Evolutionary conservation across 83 land plant species (phyloP).

Genomic region (Isoetes engelmannii): DNA sequence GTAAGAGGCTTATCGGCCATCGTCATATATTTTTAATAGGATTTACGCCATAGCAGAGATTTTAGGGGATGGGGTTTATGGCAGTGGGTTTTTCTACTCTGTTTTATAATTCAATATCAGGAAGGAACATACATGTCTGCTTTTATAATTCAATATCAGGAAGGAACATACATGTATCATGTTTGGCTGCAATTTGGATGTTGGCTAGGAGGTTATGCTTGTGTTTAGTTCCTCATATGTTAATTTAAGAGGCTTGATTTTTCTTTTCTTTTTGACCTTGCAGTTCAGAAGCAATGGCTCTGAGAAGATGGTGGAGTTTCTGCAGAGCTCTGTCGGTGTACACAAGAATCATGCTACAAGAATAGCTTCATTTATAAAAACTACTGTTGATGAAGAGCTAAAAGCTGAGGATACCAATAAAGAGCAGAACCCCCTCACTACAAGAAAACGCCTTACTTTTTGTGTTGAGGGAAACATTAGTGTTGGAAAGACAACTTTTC

Average conservation of each 20-base stretch:
- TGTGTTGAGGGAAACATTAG: conserved; percentile 99
- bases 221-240: too few species aligned
- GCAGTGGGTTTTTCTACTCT: not conserved
- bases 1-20: conserved; percentile 10
- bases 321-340: conserved; percentile 79
- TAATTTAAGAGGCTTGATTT: not conserved
- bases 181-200: too few species aligned
- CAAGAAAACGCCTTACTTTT: conserved; percentile 68
- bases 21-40: not conserved
- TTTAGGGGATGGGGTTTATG: not conserved
- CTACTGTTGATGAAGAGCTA: conserved; percentile 74
- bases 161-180: too few species aligned
- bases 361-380: conserved; percentile 78
- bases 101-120: not conserved
- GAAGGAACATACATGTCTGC: not conserved
- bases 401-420: conserved; percentile 39
- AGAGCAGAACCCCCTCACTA: conserved; percentile 20
- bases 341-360: conserved; percentile 93
- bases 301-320: conserved; percentile 81
- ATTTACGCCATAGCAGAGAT: not conserved
- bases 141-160: not conserved
- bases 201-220: too few species aligned
- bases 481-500: conserved; percentile 96
- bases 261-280: not conserved
- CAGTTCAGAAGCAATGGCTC: conserved; percentile 64